Base-by-base conservation (phyloP, 2,329 filamentous ascomycete genomes). In the Metarhizium guizhouense region DNA sequence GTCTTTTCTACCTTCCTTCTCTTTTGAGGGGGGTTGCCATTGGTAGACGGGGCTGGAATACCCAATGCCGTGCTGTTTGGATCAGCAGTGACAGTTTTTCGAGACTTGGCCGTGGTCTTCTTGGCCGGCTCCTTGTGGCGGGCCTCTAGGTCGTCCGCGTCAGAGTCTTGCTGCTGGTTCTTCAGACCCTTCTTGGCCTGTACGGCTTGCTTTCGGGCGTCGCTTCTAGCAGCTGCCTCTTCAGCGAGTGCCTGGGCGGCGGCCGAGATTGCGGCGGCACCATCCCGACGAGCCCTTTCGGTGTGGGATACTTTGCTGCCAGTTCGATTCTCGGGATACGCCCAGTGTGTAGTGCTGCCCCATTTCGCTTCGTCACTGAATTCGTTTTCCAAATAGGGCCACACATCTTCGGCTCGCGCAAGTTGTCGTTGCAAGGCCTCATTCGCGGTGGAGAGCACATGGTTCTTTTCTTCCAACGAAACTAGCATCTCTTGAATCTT, bases 381-480 rank as follows among this genome's bases (percentile, higher is more conserved):
- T 70, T 99, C 94, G 57, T 80, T 78, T 60, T 95, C 87, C 56
- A 97, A 83, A 71, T 92, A 86, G 20, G 90, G 87, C 79, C 88
- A 95, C 36, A 95, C 86, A 63, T 88, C 86, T 67, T 96, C 88
- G 66, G 96, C 84, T 53, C 95, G 89, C 57, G 82, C 76, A 40
- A 96, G 79, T 66, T 96, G 91, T 67, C 88, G 89, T 61, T 90
- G 84, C 13, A 97, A 82, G 49, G 92, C 90, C 63, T 95, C 89
- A 64, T 93, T 94, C 54, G 94, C 93, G 16, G 93, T 95, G 42
- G 89, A 87, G 56, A 97, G 87, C 63, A 99, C 94, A 63, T 96
- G 92, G 62, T 96, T 96, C 74, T 99, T 99, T 73, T 99, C 94
- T 67, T 99, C 94, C 42, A 97, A 81, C 1, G 92, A 93, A 51